Evolutionary conservation across 1,139 yeast species (phyloP), one percentile per base, ranked within the genome.

Genomic region (Yamadazyma friedrichii): DNA sequence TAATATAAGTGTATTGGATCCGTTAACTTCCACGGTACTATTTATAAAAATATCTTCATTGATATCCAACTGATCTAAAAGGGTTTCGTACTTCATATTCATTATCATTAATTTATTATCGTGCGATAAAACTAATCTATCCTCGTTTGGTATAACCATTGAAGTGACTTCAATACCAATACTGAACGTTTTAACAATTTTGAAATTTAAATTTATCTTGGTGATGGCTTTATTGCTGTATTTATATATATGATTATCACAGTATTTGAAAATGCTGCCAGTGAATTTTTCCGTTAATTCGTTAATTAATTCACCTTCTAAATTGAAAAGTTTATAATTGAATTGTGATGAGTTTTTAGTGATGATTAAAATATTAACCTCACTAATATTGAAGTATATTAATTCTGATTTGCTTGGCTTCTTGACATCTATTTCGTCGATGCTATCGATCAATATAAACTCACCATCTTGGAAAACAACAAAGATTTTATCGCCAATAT

Each of bases 391-490:
- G 11, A 29, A 33, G 35, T 34, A 36, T 9, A 38, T 36, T 8
- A 42, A 30, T 35, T 43, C 41, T 6, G 29, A 9, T 22, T 32
- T 20, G n/a, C n/a, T 15, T 25, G 36, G 33, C 4, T 32, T 31
- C 20, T 17, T 20, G 3, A 17, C 16, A 11, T 29, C 34, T 2
- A 39, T 17, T 47, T 41, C 8, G 40, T 38, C 38, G 16, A 36
- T 20, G 35, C 63, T 50, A 13, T 62, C 59, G 42, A 61, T 59
- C 29, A 66, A 52, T 34, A 66, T 64, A 38, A 78, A 54, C 35
- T 61, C 55, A 5, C 86, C 85, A 46, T 67, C 65, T 24, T 58
- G 56, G 36, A 67, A 66, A 10, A 80, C 53, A 3, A 70, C 64
- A 35, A 66, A 65, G 13, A 78, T 64, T 11, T 55, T 20, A 9